phyloP scores from a whole-genome alignment of 1,284 basidiomycete species.

The Pascua guehoae region DNA sequence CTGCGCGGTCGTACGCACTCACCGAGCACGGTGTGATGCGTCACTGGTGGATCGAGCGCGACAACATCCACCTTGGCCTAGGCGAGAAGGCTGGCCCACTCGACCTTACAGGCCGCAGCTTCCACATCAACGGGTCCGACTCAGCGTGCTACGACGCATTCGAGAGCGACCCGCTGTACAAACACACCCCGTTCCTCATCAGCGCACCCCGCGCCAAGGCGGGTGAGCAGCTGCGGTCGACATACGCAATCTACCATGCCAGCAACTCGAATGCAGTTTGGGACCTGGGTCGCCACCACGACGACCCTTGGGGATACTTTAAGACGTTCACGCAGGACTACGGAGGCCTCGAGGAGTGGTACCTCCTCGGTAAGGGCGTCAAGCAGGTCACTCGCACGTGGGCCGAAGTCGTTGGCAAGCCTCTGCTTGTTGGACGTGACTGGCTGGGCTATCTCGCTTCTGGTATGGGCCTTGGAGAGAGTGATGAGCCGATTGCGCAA shows the following conservation, averaged over 20 bases:
- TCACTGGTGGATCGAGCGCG: conserved; percentile 34
- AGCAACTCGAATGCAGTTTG: conserved; percentile 47
- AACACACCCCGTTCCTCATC: conserved; percentile 52
- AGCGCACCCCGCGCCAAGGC: conserved; percentile 29
- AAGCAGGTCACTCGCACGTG: conserved; percentile 40
- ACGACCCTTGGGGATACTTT: conserved; percentile 51
- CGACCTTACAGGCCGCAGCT: conserved; percentile 42
- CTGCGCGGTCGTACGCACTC: conserved; percentile 45
- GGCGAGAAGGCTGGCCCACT: conserved; percentile 51
- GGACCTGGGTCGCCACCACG: conserved; percentile 48
- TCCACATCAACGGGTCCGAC: conserved; percentile 44
- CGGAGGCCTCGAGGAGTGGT: conserved; percentile 50
- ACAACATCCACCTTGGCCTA: conserved; percentile 46
- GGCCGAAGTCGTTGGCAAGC: conserved; percentile 45
- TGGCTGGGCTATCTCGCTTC: conserved; percentile 50
- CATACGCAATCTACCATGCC: conserved; percentile 48
- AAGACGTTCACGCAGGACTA: conserved; percentile 48
- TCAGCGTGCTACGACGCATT: conserved; percentile 50
- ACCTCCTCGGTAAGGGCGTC: conserved; percentile 44
- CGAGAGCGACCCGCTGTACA: conserved; percentile 51
- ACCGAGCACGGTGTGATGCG: conserved; percentile 46
- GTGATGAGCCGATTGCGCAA: conserved; percentile 49
- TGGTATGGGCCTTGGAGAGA: conserved; percentile 50
- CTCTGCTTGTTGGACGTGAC: conserved; percentile 47
- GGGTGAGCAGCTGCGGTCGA: conserved; percentile 29